phyloP scores from a whole-genome alignment of 371 early-diverging fungal genomes.

The Mortierella sp. region DNA sequence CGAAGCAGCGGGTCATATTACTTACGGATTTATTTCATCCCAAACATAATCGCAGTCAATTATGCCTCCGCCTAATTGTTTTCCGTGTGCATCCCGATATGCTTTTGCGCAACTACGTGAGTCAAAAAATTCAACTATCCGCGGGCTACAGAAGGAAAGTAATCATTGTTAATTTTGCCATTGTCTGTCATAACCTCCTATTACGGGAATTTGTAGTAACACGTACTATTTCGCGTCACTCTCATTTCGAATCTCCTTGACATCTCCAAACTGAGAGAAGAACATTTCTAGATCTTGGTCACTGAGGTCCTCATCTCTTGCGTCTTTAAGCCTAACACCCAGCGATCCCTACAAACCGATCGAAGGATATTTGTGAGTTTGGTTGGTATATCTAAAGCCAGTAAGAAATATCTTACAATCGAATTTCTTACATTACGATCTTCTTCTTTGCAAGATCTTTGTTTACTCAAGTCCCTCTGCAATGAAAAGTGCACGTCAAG shows the following conservation, averaged over 20 bases:
- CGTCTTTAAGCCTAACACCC: conserved; percentile 24
- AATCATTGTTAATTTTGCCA: not conserved
- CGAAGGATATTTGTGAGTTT: not conserved
- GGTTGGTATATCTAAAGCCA: not conserved
- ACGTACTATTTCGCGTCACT: not conserved
- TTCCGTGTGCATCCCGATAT: conserved; percentile 24
- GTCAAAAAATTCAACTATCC: conserved; percentile 50
- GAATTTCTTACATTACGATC: conserved; percentile 27
- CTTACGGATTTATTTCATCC: conserved; percentile 39
- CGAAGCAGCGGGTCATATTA: not conserved
- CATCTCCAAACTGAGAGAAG: conserved; percentile 34
- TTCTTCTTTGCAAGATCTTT: conserved; percentile 21
- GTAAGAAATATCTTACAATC: not conserved
- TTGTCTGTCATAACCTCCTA: not conserved
- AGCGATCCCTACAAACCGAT: conserved; percentile 26
- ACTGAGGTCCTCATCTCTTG: conserved; percentile 1
- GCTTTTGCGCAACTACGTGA: conserved; percentile 41
- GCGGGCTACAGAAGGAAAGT: conserved; percentile 19
- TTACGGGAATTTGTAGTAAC: not conserved
- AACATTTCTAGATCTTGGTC: conserved; percentile 17
- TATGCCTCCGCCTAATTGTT: conserved; percentile 14
- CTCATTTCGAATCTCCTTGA: conserved; percentile 22
- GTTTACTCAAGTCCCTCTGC: conserved; percentile 24
- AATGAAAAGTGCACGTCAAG: conserved; percentile 56
- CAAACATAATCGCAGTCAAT: conserved; percentile 35